phyloP scores from a whole-genome alignment of 768 basidiomycete species.

The Megacollybia marginata region DNA sequence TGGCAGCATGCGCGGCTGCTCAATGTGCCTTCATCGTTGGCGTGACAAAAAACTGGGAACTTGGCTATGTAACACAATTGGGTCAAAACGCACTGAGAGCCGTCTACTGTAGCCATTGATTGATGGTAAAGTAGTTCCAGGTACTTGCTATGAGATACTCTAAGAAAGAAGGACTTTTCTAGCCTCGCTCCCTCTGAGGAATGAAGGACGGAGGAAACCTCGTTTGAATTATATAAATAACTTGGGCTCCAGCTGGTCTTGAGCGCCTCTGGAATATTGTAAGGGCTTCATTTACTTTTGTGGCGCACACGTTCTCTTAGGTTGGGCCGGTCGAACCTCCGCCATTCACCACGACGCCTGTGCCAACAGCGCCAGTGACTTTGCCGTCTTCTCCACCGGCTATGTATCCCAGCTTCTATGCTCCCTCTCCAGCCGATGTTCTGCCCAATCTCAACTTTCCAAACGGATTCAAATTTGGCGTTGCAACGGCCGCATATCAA shows the following conservation, averaged over 20 bases:
- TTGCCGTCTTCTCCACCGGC: conserved; percentile 37
- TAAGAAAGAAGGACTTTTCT: too few species aligned
- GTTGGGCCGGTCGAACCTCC: conserved; percentile 36
- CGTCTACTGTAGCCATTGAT: too few species aligned
- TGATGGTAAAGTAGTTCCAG: too few species aligned
- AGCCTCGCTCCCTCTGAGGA: too few species aligned
- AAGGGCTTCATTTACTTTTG: conserved; percentile 1
- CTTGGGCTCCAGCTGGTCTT: conserved; percentile 24
- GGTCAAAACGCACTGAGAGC: too few species aligned
- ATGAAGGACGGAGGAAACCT: too few species aligned
- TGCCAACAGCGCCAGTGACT: conserved; percentile 27
- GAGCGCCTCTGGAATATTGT: conserved; percentile 36
- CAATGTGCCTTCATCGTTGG: too few species aligned
- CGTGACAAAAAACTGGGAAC: too few species aligned
- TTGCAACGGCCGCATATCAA: conserved; percentile 46
- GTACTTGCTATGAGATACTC: too few species aligned
- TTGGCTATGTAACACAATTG: too few species aligned
- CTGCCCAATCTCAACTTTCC: conserved; percentile 38
- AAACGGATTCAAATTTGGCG: conserved; percentile 41
- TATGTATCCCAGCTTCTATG: conserved; percentile 39
- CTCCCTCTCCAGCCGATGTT: conserved; percentile 34
- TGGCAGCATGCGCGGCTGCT: too few species aligned
- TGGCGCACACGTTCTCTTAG: conserved; percentile 12
- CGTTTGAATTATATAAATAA: too few species aligned
- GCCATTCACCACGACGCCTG: conserved; percentile 37